Evolutionary conservation across 2,329 filamentous ascomycete species (phyloP).

Genomic region (Capronia coronata): DNA sequence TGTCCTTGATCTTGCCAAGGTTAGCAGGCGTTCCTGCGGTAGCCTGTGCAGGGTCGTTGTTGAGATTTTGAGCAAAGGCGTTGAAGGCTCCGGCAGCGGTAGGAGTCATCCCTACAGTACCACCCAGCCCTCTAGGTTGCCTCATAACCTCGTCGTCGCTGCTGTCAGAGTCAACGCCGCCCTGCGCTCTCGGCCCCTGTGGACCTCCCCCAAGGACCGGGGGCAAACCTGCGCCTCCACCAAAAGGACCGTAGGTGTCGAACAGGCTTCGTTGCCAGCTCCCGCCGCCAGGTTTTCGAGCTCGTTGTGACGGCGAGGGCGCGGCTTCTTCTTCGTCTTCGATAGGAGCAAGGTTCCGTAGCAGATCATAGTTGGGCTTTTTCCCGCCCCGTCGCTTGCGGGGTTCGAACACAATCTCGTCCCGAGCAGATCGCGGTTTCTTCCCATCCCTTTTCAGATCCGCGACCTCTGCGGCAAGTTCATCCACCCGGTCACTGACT

Average conservation of each 20-base stretch:
- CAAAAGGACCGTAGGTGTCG: constrained; percentile 88
- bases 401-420: constrained; percentile 31
- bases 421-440: constrained; percentile 31
- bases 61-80: constrained; percentile 51
- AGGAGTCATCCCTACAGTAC: constrained; percentile 59
- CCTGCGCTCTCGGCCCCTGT: constrained; percentile 62
- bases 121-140: constrained; percentile 50
- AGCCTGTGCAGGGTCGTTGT: constrained; percentile 50
- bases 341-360: constrained; percentile 46
- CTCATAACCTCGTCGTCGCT: constrained; percentile 85
- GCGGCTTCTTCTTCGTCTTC: constrained; percentile 67
- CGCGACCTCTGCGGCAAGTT: constrained; percentile 23
- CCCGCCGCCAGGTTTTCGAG: constrained; percentile 51
- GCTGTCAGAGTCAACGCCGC: constrained; percentile 84
- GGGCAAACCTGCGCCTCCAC: constrained; percentile 67
- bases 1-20: constrained; percentile 88
- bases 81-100: constrained; percentile 49
- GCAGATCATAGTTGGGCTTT: constrained; percentile 27
- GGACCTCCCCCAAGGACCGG: constrained; percentile 64
- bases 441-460: constrained; percentile 46
- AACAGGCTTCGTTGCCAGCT: constrained; percentile 75
- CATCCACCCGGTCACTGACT: constrained; percentile 40
- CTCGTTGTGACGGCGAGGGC: constrained; percentile 62
- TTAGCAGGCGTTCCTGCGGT: constrained; percentile 64
- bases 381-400: constrained; percentile 24